A percentile compares a stretch with the other conserved stretches of the same genome.
phyloP scores from a whole-genome alignment of 371 early-diverging fungal genomes.

The Scutellospora calospora region DNA sequence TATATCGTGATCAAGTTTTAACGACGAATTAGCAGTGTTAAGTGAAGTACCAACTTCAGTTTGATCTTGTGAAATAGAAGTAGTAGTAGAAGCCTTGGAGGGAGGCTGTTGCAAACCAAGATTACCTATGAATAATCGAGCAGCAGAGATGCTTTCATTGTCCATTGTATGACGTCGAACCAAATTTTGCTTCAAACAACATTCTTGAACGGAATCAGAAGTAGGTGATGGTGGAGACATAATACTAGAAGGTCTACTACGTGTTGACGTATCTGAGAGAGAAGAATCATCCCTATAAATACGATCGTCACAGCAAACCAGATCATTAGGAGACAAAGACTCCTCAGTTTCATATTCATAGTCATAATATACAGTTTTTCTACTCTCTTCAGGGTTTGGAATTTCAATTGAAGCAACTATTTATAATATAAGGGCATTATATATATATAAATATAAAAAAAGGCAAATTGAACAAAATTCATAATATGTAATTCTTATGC shows the following conservation, averaged over 20 bases:
- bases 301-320: not conserved
- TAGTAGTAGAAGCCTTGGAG: conserved; percentile 31
- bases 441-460: not conserved
- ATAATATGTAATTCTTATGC: not conserved
- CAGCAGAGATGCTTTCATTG: not conserved
- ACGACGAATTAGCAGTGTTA: not conserved
- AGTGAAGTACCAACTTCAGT: not conserved
- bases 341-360: not conserved
- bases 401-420: conserved; percentile 23
- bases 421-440: not conserved
- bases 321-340: not conserved
- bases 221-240: not conserved
- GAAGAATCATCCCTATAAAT: not conserved
- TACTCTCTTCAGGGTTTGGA: not conserved
- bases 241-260: conserved; percentile 17
- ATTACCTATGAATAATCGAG: conserved; percentile 40
- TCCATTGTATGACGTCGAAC: conserved; percentile 33
- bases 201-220: not conserved
- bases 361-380: not conserved
- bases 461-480: not conserved
- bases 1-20: not conserved
- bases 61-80: conserved; percentile 23
- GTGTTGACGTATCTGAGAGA: not conserved
- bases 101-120: conserved; percentile 12
- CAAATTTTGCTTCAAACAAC: not conserved